Evolutionary conservation across 2,329 filamentous ascomycete species (phyloP).

Genomic region (Paecilomyces dactylethromorphus): DNA sequence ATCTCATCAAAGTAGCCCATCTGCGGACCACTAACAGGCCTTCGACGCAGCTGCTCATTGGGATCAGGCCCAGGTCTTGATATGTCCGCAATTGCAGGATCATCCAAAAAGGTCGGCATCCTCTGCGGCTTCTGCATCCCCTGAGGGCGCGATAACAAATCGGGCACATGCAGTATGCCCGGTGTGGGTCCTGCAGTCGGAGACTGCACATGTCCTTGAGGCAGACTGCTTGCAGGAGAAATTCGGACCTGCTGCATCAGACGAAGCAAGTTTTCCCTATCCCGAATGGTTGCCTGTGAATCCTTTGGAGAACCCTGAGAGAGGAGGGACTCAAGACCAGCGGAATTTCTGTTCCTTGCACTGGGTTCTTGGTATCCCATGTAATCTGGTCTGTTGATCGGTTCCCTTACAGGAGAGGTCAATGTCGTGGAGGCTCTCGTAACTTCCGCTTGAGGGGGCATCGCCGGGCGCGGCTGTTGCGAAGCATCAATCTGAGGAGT

Average conservation of each 20-base stretch:
- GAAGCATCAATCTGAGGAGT: constrained; percentile 37
- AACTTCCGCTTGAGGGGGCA: constrained; percentile 23
- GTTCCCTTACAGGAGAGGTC: constrained; percentile 26
- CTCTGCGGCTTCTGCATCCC: constrained; percentile 28
- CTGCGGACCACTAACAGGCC: constrained; percentile 30
- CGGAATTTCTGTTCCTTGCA: constrained; percentile 16
- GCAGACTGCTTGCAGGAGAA: constrained; percentile 16
- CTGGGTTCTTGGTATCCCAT: constrained; percentile 17
- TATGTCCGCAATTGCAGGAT: constrained; percentile 38
- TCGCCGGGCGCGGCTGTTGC: constrained; percentile 21
- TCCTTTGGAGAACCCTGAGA: constrained; percentile 30
- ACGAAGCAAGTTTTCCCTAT: constrained; percentile 79
- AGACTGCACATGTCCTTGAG: constrained; percentile 20
- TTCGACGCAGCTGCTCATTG: constrained; percentile 28
- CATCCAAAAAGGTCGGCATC: constrained; percentile 33
- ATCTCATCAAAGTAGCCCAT: constrained; percentile 37
- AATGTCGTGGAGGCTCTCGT: constrained; percentile 16
- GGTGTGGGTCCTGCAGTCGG: constrained; percentile 22
- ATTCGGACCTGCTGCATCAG: constrained; percentile 62
- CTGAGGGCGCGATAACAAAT: constrained; percentile 27
- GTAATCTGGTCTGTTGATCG: constrained; percentile 24
- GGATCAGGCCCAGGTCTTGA: constrained; percentile 27
- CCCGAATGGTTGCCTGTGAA: constrained; percentile 47
- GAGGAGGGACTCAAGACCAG: constrained; percentile 22
- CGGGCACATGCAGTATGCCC: constrained; percentile 29